Base-by-base conservation (phyloP, 2,329 filamentous ascomycete genomes). In the Lachnellula willkommii region DNA sequence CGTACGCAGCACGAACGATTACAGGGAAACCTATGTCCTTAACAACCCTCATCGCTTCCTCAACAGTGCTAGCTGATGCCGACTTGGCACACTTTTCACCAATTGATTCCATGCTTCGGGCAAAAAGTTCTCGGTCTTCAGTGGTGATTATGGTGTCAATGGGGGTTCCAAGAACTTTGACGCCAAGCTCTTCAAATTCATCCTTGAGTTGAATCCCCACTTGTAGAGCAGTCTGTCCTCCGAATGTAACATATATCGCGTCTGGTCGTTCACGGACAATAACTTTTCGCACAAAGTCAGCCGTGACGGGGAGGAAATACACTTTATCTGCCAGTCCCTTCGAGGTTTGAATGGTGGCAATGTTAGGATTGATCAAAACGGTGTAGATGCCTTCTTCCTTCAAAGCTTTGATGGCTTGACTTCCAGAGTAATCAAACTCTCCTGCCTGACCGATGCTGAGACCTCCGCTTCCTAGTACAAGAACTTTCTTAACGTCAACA, bases 361-460 rank as follows among this genome's bases (percentile, higher is more conserved):
- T 97, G 72, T 99, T 99, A 56, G 94, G 94, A 76, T 99, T 99
- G 80, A 99, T 97, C 61, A 99, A 79, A 61, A 99, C 87, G 3
- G 94, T 96, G 78, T 96, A 97, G 67, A 97, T 96, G 59, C 92
- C 93, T 75, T 97, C 94, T 72, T 97, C 89, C 75, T 97, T 97
- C 66, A 99, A 72, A 39, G 94, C 94, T 78, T 99, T 99, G 79
- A 99, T 97, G 47, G 93, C 94, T 74, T 99, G 94, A 73, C 89
- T 95, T 61, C 94, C 94, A 53, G 94, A 97, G 77, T 99, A 99
- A 72, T 99, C 94, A 65, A 99, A 99, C 73, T 99, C 94, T 73
- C 94, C 94, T 62, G 94, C 94, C 73, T 99, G 94, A 14, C 94
- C 94, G 72, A 99, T 99, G 73, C 90, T 95, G 60, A 99, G 81